Percentiles rank a stretch among this genome's conserved stretches.
These are phyloP conservation scores for Leccinum disarticulatum DNA, from an alignment of 768 basidiomycete species.

Conservation along the genomic window DNA sequence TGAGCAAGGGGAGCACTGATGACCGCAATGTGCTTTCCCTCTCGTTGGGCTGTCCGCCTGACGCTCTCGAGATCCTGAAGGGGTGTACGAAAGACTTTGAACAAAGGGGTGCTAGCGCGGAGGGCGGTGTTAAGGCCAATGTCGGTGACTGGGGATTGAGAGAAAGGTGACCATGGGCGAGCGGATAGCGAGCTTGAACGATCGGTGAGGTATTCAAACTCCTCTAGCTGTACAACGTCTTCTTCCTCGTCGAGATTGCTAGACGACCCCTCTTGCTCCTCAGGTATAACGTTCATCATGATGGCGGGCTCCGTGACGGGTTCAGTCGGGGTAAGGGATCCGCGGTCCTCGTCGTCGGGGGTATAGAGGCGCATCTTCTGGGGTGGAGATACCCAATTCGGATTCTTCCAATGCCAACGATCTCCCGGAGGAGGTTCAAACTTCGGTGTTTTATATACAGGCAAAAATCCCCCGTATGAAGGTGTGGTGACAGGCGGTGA, in stretches of 20 bases:
- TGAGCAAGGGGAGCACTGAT: slow-evolving; percentile 29
- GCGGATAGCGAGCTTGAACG: slow-evolving; percentile 24
- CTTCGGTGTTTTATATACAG: slow-evolving; percentile 16
- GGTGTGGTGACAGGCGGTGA: slow-evolving; percentile 22
- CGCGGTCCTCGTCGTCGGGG: slow-evolving; percentile 23
- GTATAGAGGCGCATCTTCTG: slow-evolving; percentile 26
- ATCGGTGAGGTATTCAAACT: slow-evolving; percentile 13
- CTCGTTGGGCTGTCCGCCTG: slow-evolving; percentile 27
- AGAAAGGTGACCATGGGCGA: slow-evolving; percentile 28
- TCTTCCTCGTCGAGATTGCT: slow-evolving; percentile 10
- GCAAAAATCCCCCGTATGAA: slow-evolving; percentile 15
- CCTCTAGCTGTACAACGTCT: slow-evolving; percentile 6
- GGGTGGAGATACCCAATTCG: slow-evolving; percentile 35
- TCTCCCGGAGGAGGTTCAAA: slow-evolving; percentile 32
- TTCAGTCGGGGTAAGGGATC: slow-evolving; percentile 33
- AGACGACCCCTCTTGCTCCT: slow-evolving; percentile 15
- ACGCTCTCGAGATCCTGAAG: slow-evolving; percentile 27
- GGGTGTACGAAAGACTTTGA: slow-evolving; percentile 35
- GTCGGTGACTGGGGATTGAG: slow-evolving; percentile 26
- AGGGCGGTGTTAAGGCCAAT: slow-evolving; percentile 26
- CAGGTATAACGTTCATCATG: slow-evolving; percentile 3
- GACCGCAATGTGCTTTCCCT: slow-evolving; percentile 33
- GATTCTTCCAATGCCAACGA: slow-evolving; percentile 36
- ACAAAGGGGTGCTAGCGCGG: slow-evolving; percentile 33
- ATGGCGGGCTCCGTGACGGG: slow-evolving; percentile 24